A percentile compares a stretch with the other conserved stretches of the same genome.
phyloP scores from a whole-genome alignment of 2,329 filamentous ascomycete genomes.

The Cladosporium sp. region DNA sequence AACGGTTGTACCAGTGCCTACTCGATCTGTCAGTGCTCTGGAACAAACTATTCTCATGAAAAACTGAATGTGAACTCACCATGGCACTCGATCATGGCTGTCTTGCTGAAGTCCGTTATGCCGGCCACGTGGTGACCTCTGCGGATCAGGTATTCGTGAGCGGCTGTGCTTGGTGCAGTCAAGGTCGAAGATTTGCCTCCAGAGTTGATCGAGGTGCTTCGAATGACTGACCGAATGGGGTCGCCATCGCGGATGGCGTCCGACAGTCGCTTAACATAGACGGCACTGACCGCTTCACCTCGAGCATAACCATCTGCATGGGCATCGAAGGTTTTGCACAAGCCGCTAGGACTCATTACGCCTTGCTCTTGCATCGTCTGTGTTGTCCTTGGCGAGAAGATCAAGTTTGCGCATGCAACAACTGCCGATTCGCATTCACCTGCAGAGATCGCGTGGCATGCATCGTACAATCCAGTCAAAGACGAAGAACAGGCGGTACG shows the following conservation, averaged over 20 bases:
- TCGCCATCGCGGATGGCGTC: slow-evolving; percentile 17
- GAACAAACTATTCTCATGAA: too few species aligned
- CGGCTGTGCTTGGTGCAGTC: neutral
- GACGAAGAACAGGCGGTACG: slow-evolving; percentile 45
- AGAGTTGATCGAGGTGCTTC: slow-evolving; percentile 10
- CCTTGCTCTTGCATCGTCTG: slow-evolving; percentile 24
- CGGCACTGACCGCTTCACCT: slow-evolving; percentile 31
- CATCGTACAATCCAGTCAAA: slow-evolving; percentile 31
- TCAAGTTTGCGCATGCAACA: slow-evolving; percentile 21
- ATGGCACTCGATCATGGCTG: slow-evolving; percentile 23
- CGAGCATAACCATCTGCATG: slow-evolving; percentile 48
- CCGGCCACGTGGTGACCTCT: slow-evolving; percentile 34
- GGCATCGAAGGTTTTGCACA: slow-evolving; percentile 25
- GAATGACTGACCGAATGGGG: slow-evolving; percentile 16
- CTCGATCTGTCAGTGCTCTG: too few species aligned
- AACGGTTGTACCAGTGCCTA: slow-evolving; percentile 28
- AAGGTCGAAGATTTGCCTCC: neutral
- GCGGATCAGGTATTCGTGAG: neutral
- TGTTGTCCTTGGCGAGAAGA: slow-evolving; percentile 20
- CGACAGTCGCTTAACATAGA: slow-evolving; percentile 27
- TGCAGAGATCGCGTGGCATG: slow-evolving; percentile 23
- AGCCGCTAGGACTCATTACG: slow-evolving; percentile 28
- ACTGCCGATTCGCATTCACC: slow-evolving; percentile 21
- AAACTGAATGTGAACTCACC: too few species aligned
- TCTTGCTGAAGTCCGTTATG: slow-evolving; percentile 22